Percentiles rank a stretch among this genome's conserved stretches.
phyloP scores from a whole-genome alignment of 192 early-diverging fungal species.

The Spinellus fusiger region DNA sequence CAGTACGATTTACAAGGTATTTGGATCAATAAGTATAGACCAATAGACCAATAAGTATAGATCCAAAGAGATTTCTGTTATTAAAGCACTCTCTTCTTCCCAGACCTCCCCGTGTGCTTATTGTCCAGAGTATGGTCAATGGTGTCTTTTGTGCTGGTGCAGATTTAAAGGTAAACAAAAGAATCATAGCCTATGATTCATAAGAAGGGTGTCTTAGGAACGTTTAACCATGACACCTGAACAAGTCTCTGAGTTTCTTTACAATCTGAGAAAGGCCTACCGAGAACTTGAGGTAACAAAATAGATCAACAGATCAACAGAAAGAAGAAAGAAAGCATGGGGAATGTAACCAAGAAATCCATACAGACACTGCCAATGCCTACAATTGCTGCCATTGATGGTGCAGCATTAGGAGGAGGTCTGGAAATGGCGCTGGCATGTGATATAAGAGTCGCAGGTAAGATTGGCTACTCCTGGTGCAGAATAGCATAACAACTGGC shows the following conservation, averaged over 20 bases:
- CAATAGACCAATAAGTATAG: background rate
- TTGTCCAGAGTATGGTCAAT: conserved; percentile 72
- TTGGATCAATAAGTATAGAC: conserved; percentile 12
- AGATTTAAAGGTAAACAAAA: conserved; percentile 71
- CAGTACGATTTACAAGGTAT: conserved; percentile 61
- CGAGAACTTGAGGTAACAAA: conserved; percentile 67
- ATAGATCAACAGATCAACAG: background rate
- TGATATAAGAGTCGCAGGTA: conserved; percentile 84
- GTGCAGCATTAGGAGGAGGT: conserved; percentile 89
- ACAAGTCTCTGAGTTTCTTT: conserved; percentile 81
- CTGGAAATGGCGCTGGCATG: conserved; percentile 86
- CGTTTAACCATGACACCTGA: conserved; percentile 67
- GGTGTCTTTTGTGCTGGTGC: conserved; percentile 93
- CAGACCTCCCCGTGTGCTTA: conserved; percentile 67
- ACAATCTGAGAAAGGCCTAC: conserved; percentile 69
- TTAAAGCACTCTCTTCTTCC: background rate
- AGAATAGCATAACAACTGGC: background rate
- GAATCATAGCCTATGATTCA: background rate
- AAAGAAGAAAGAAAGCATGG: background rate
- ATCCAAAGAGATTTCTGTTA: background rate
- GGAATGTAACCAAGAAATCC: background rate
- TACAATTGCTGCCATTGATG: conserved; percentile 92
- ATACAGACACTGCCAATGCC: conserved; percentile 76
- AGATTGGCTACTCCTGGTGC: background rate
- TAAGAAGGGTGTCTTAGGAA: conserved; percentile 44